Conservation (phyloP, 805 yeast species). For the Ogataea paradorogensis region DNA sequence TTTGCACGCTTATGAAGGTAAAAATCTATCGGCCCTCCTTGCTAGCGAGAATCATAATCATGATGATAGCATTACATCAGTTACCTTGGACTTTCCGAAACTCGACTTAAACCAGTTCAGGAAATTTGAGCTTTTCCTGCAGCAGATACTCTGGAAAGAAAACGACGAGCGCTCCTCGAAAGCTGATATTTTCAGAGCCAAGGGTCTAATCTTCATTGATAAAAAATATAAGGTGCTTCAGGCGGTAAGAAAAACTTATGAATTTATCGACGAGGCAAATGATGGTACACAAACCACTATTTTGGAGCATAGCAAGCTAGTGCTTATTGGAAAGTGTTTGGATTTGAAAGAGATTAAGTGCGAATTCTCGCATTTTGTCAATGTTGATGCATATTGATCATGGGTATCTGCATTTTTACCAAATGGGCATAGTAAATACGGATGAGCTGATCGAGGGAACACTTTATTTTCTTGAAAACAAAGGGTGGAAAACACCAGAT, state of each 20-base stretch:
- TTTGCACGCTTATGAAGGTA: constrained; percentile 69
- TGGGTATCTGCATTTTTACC: no score
- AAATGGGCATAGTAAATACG: no score
- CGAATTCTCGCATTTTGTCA: no score
- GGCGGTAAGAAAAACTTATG: constrained; percentile 93
- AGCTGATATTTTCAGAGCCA: constrained; percentile 76
- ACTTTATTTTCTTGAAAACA: constrained; percentile 78
- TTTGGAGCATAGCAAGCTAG: constrained; percentile 20
- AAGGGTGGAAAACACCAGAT: constrained; percentile 42
- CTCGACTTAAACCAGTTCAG: constrained; percentile 39
- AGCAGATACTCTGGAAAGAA: constrained; percentile 72
- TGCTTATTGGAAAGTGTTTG: constrained; percentile 38
- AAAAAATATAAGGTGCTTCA: constrained; percentile 62
- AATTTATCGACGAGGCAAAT: constrained; percentile 48
- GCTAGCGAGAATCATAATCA: constrained; percentile 34
- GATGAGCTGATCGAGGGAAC: constrained; percentile 52
- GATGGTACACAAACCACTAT: constrained; percentile 1
- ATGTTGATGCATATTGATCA: no score
- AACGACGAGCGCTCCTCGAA: constrained; percentile 29
- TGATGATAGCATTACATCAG: constrained; percentile 54
- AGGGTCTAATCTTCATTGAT: constrained; percentile 61
- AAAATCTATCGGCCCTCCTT: constrained; percentile 26
- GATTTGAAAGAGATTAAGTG: constrained; percentile 63
- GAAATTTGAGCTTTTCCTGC: constrained; percentile 61
- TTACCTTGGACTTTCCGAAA: constrained; percentile 44